Percentiles rank a stretch among this genome's conserved stretches.
Conservation (phyloP, 768 basidiomycete genomes). For the Lentinula guzmanii region DNA sequence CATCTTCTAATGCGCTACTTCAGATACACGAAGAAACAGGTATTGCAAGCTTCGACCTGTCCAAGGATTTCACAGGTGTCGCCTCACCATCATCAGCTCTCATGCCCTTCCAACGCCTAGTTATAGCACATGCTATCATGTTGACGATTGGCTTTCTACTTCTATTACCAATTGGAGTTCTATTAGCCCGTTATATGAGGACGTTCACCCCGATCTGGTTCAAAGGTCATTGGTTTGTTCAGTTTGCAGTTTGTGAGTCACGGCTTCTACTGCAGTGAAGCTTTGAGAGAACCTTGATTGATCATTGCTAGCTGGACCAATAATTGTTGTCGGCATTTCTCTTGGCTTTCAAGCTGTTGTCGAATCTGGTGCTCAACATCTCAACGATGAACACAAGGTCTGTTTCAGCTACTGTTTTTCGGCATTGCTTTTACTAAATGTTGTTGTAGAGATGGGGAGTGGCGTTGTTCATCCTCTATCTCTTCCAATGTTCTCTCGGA, state of each 20-base stretch:
- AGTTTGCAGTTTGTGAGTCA: slow-evolving; percentile 38
- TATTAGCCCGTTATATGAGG: slow-evolving; percentile 47
- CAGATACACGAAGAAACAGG: background rate
- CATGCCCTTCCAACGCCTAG: slow-evolving; percentile 40
- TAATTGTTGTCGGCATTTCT: slow-evolving; percentile 34
- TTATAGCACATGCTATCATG: slow-evolving; percentile 50
- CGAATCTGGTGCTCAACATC: slow-evolving; percentile 26
- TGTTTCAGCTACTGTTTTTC: slow-evolving; percentile 4
- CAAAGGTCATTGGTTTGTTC: slow-evolving; percentile 42
- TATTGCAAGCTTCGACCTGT: background rate
- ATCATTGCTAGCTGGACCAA: slow-evolving; percentile 30
- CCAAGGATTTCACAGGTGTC: background rate
- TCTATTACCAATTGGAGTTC: slow-evolving; percentile 44
- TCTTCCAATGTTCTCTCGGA: slow-evolving; percentile 43
- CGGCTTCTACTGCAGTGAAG: background rate
- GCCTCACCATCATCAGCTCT: slow-evolving; percentile 18
- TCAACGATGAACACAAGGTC: slow-evolving; percentile 46
- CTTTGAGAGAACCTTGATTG: background rate
- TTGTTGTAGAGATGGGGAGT: slow-evolving; percentile 35
- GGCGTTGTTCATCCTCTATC: slow-evolving; percentile 41
- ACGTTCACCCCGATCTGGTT: slow-evolving; percentile 48
- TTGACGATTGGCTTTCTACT: slow-evolving; percentile 45
- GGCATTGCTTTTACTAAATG: background rate
- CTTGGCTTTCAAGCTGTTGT: slow-evolving; percentile 36
- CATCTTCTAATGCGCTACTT: background rate